These are phyloP conservation scores for Candida verbasci DNA, from an alignment of 805 yeast genomes.

Conservation along the genomic window DNA sequence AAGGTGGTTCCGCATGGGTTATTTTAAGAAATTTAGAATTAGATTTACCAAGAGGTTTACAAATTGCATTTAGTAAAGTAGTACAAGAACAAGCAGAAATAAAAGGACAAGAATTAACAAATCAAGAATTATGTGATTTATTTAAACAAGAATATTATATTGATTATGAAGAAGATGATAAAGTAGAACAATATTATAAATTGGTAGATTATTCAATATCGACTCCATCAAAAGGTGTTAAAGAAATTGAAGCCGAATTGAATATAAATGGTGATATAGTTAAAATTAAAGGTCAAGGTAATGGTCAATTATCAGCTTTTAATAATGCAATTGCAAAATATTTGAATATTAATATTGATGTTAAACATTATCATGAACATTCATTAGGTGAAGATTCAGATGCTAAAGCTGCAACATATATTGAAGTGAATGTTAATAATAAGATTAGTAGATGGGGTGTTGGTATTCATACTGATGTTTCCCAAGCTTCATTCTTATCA, in stretches of 20 bases:
- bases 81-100: conserved; percentile 70
- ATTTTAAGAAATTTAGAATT: conserved; percentile 70
- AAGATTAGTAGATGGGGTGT: conserved; percentile 72
- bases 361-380: conserved; percentile 72
- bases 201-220: conserved; percentile 47
- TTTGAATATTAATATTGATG: conserved; percentile 51
- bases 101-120: conserved; percentile 66
- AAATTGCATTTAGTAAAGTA: conserved; percentile 65
- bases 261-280: conserved; percentile 39
- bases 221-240: conserved; percentile 31
- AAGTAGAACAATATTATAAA: conserved; percentile 24
- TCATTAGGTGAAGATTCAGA: conserved; percentile 70
- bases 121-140: conserved; percentile 59
- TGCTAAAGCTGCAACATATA: conserved; percentile 74
- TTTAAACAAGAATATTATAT: conserved; percentile 58
- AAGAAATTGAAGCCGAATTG: conserved; percentile 47
- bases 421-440: conserved; percentile 33
- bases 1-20: conserved; percentile 90
- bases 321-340: conserved; percentile 52
- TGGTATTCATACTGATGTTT: conserved; percentile 86
- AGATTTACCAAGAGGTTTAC: conserved; percentile 78
- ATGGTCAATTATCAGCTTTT: conserved; percentile 81
- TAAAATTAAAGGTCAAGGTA: conserved; percentile 58
- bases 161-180: conserved; percentile 30
- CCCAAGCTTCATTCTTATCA: conserved; percentile 76